Evolutionary conservation across 208 protist species (phyloP), one percentile per base, ranked within the genome.

Genomic region (Crithidia expoeki): DNA sequence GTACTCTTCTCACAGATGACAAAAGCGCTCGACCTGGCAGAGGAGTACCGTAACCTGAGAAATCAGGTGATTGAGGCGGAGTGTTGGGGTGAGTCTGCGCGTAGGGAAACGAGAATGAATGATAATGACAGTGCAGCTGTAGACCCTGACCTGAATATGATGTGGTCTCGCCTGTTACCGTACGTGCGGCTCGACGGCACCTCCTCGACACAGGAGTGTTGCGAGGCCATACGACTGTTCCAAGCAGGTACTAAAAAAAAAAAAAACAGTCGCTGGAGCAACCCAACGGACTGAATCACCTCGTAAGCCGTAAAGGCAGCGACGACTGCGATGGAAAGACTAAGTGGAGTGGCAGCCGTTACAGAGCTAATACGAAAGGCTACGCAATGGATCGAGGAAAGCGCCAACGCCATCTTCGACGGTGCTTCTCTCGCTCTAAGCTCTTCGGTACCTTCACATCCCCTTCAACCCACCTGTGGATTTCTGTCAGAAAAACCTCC

Each of bases 1-100:
- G 80, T 99, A 2, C 89, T 99, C 46, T 99, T 99, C 58, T 97
- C 84, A 2, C 98, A 99, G 67, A 98, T 99, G 90, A 89, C 95
- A 7, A 55, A 57, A 21, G 89, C 98, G 71, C 72, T 99, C 1
- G 97, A 99, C 71, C 72, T 99, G 9, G 55, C 99, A 10, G 80
- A 88, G 40, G 93, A 98, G 28, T 99, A 98, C 67, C 52, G 98
- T 0, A 56, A 66, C 5, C 58, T 79, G 12, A 68, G 59, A 33
- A 70, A 66, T 25, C 38, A 32, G 0, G 2, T 63, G 12, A n/a
- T 72, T 11, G 53, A 64, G 27, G 11, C 27, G 12, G 36, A 14
- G 17, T 21, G 33, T 23, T 36, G 17, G 10, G 47, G 1, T 2
- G 3, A 5, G 28, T 36, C 12, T 23, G 21, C 21, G n/a, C 23